These are phyloP conservation scores for Ganoderma sinense DNA, from an alignment of 1,284 basidiomycete species.

Conservation along the genomic window DNA sequence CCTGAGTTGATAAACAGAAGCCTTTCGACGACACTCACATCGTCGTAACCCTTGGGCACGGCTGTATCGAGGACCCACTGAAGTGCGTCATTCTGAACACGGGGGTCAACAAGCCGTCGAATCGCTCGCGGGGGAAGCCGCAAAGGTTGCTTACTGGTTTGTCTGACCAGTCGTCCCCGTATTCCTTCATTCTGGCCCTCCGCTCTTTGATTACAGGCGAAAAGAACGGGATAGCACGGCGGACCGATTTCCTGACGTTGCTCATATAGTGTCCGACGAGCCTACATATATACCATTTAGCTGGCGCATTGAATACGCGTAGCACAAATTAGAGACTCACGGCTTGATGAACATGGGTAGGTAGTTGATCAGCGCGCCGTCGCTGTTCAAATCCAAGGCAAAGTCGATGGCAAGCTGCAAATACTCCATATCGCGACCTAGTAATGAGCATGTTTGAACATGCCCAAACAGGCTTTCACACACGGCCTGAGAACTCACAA, in stretches of 20 bases:
- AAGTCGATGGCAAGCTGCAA: constrained; percentile 23
- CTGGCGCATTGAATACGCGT: neutral
- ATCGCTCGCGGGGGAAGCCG: neutral
- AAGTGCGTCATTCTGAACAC: constrained; percentile 40
- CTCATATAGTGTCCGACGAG: constrained; percentile 5
- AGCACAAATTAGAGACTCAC: neutral
- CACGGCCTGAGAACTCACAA: constrained; percentile 35
- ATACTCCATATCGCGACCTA: constrained; percentile 25
- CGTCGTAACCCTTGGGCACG: constrained; percentile 19
- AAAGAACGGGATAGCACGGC: constrained; percentile 15
- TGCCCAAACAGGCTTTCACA: neutral
- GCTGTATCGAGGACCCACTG: constrained; percentile 39
- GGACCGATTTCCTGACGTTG: constrained; percentile 3
- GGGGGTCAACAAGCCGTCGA: neutral
- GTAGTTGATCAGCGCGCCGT: constrained; percentile 9
- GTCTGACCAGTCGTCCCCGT: constrained; percentile 15
- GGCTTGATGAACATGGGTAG: constrained; percentile 16
- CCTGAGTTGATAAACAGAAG: constrained; percentile 41
- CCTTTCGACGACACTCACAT: constrained; percentile 32
- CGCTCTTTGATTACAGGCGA: constrained; percentile 33
- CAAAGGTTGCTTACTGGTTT: constrained; percentile 14
- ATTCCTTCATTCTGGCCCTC: constrained; percentile 13
- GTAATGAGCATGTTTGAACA: neutral
- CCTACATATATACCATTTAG: neutral
- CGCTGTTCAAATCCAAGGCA: constrained; percentile 21